A percentile compares a stretch with the other conserved stretches of the same genome.
These are phyloP conservation scores for Puccinia polysora DNA, from an alignment of 1,284 basidiomycete genomes.

Conservation along the genomic window DNA sequence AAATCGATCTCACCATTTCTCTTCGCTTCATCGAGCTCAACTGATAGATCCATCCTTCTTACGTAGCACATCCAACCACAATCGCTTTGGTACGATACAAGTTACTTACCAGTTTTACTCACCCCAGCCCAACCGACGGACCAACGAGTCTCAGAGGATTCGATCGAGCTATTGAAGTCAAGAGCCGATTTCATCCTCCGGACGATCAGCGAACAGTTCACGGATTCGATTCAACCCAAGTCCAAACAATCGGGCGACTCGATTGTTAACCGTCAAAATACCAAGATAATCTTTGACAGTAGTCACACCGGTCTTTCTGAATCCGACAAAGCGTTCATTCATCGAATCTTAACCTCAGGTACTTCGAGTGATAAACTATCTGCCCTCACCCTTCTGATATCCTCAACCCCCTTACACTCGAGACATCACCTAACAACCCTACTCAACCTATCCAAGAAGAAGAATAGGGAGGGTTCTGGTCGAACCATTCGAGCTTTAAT, in stretches of 20 bases:
- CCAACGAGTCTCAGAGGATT: not conserved
- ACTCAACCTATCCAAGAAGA: constrained; percentile 69
- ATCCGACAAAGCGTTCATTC: constrained; percentile 73
- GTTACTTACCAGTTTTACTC: constrained; percentile 16
- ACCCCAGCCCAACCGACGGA: not conserved
- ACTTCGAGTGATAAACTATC: constrained; percentile 90
- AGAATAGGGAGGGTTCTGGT: constrained; percentile 81
- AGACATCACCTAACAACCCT: constrained; percentile 63
- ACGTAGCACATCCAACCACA: constrained; percentile 21
- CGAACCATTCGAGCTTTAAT: constrained; percentile 84
- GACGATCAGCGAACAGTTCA: constrained; percentile 14
- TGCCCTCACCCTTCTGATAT: constrained; percentile 82
- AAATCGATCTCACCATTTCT: too few relatives aligned
- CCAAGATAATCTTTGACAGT: too few relatives aligned
- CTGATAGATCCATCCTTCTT: too few relatives aligned
- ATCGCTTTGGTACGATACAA: constrained; percentile 32
- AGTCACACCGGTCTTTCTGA: constrained; percentile 49
- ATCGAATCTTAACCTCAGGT: constrained; percentile 75
- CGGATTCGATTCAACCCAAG: constrained; percentile 13
- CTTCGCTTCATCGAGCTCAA: too few relatives aligned
- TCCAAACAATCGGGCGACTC: too few relatives aligned
- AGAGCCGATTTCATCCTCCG: constrained; percentile 14
- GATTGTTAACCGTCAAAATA: too few relatives aligned
- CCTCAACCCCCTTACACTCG: constrained; percentile 86
- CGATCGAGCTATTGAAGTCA: not conserved